These are phyloP conservation scores for Penicillium sp. DNA, from an alignment of 2,329 filamentous ascomycete genomes.

Conservation along the genomic window DNA sequence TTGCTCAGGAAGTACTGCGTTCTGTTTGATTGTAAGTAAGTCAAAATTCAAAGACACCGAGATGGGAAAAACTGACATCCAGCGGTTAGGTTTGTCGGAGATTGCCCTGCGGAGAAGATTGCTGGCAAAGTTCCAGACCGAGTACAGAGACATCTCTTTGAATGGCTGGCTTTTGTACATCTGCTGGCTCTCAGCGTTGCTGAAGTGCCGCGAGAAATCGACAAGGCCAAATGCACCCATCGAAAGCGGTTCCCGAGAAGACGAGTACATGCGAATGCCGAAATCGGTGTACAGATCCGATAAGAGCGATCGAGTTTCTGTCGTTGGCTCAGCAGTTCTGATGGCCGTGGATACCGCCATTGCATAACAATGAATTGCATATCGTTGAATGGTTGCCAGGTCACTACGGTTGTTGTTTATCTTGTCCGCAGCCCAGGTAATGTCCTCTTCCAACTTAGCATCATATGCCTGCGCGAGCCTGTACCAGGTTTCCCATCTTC, in stretches of 20 bases:
- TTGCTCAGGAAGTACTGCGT: constrained; percentile 69
- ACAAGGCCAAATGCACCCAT: constrained; percentile 66
- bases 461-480: constrained; percentile 83
- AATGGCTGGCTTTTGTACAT: constrained; percentile 61
- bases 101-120: constrained; percentile 60
- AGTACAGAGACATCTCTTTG: constrained; percentile 56
- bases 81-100: constrained; percentile 58
- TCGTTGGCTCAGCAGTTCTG: constrained; percentile 53
- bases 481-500: constrained; percentile 90
- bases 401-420: constrained; percentile 80
- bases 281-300: constrained; percentile 68
- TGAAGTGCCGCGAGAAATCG: constrained; percentile 62
- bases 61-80: constrained; percentile 52
- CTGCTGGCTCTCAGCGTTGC: constrained; percentile 49
- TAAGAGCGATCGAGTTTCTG: constrained; percentile 56
- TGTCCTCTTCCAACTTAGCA: constrained; percentile 80
- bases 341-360: constrained; percentile 66
- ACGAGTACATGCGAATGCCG: constrained; percentile 66
- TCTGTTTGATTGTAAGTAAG: constrained; percentile 36
- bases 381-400: constrained; percentile 71
- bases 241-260: constrained; percentile 64
- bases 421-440: constrained; percentile 86
- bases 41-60: not conserved
- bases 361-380: constrained; percentile 76
- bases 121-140: constrained; percentile 64